phyloP scores from a whole-genome alignment of 306 rosid genomes.

The Quercus berberidifolia region DNA sequence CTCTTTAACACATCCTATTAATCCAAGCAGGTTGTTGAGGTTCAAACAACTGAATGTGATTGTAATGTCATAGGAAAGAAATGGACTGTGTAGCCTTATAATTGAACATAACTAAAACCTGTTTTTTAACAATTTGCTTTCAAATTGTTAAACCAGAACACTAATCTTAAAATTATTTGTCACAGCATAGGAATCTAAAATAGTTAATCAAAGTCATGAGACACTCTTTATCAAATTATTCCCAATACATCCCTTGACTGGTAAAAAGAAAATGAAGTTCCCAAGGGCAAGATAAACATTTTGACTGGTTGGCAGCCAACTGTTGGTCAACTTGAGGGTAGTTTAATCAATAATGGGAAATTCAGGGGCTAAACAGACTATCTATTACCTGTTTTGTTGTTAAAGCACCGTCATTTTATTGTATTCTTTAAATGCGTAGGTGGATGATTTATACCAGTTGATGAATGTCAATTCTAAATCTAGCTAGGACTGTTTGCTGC shows the following conservation, averaged over 20 bases:
- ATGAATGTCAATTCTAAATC: background rate
- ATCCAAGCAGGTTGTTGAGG: background rate
- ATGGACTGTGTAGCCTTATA: background rate
- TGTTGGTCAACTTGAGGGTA: conserved; percentile 1
- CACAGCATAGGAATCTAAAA: background rate
- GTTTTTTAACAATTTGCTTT: background rate
- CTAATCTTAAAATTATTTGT: background rate
- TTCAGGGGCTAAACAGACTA: background rate
- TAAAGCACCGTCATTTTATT: background rate
- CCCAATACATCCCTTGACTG: background rate
- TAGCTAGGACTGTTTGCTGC: background rate
- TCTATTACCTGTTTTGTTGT: background rate
- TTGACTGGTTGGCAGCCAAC: conserved; percentile 6
- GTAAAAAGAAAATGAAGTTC: background rate
- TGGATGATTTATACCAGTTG: background rate
- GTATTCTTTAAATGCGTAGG: background rate
- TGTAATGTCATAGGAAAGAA: background rate
- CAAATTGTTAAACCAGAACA: no score
- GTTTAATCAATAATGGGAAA: background rate
- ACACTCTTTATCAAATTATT: background rate
- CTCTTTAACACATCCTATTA: no score
- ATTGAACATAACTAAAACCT: background rate
- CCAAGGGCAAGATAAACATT: background rate
- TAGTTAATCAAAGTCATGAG: background rate
- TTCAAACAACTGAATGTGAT: background rate